Evolutionary conservation across 2,329 filamentous ascomycete genomes (phyloP), one percentile per base, ranked within the genome.

Genomic region (Samsoniella hepiali): DNA sequence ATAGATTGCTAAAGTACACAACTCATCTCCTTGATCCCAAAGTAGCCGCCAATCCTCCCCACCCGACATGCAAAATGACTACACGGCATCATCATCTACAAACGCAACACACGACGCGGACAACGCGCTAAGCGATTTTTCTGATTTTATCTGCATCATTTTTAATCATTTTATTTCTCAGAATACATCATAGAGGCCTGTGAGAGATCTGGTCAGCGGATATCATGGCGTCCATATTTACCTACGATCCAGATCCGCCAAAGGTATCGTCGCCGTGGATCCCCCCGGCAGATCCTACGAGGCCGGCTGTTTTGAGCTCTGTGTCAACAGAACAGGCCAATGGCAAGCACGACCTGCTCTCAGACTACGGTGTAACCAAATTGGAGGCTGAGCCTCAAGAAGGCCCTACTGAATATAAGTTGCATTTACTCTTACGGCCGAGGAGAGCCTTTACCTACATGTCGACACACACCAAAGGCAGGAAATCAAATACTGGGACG

Each of bases 321-420:
- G 29, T 27, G 3, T 8, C 31, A 6, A 62, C 47, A 13, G 40
- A 27, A 53, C 13, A 53, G 5, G 22, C 38, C 5, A 44, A 55
- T 10, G 54, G 27, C 29, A 59, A 56, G 32, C 72, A 78, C 6
- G 79, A 77, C n/a, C 69, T 81, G 8, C 76, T 85, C 13, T 82
- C 82, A 5, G 84, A 89, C 62, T 88, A 86, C 72, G 85, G 83
- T 1, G 85, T 95, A 53, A 89, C 88, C 51, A 91, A 89, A 71
- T 79, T 99, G 17, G 89, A 93, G 67, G 89, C 94, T 13, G 95
- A 99, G 74, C 94, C 94, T 6, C 93, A 98, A 72, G 89, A 96
- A 67, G 95, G 95, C 0, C 93, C 95, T 22, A 96, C 91, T 0
- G 95, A 99, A 77, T 99, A 99, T 78, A 99, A 99, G 75, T 79